Base-by-base conservation (phyloP, 2,329 filamentous ascomycete species). In the Aspergillus sp. region DNA sequence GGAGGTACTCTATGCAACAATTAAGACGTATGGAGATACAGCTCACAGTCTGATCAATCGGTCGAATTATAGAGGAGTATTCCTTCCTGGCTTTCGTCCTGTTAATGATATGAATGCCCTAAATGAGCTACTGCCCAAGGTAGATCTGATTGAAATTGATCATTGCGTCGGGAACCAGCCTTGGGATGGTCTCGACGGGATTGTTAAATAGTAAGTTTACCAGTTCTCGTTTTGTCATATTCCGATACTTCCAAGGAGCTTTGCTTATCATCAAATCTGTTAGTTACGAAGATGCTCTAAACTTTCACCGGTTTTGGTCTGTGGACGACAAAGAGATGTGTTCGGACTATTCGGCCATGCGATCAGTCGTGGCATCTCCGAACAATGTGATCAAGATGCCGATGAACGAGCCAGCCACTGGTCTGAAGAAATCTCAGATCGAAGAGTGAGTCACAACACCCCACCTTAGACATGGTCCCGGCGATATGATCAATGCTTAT, bases 101-200 rank as follows among this genome's bases (percentile, higher is more conserved):
- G 81, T 85, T 53, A 75, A 69, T 1, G 64, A 67, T 7, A 62
- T 63, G 13, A 83, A 85, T 64, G 76, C 81, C 0, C 72, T 83
- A 21, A 71, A 74, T 36, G 63, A 68, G 17, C 67, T 70, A 43
- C 80, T 90, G 3, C 91, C 92, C 0, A 65, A 78, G 0, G 84
- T 96, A n/a, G 76, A 82, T 7, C 84, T 96, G 53, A 82, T 85
- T 60, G 88, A 88, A 68, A 91, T 97, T 77, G 93, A 97, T 78
- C 92, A 97, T 83, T 97, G 92, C 79, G 92, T 97, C 69, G 93
- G 92, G 69, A 97, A 97, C 82, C 92, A 97, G 81, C 88, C 91
- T 76, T 97, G 92, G 92, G 84, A 91, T 75, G 87, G 91, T 70
- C 92, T 97, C 79, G 83, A 87, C 57, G 74, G 77, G 7, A 79